Percentiles rank a stretch among this genome's conserved stretches.
These are phyloP conservation scores for Cyclaneusma minus DNA, from an alignment of 2,329 filamentous ascomycete genomes.

Conservation along the genomic window DNA sequence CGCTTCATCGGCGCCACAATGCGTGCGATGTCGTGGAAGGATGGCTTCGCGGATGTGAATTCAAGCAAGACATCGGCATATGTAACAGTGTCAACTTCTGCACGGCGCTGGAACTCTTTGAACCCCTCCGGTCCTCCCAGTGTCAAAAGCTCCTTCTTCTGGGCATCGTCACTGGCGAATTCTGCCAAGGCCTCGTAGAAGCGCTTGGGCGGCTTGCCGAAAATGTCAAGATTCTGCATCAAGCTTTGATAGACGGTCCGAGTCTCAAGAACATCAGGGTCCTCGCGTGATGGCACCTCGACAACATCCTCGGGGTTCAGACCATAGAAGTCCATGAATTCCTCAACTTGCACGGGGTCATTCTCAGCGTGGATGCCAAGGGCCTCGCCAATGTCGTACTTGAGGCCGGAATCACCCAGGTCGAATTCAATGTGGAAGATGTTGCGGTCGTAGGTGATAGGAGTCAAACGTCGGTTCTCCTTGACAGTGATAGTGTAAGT, in stretches of 20 bases:
- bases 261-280: conserved; percentile 58
- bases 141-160: conserved; percentile 65
- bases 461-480: conserved; percentile 89
- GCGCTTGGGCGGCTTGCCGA: conserved; percentile 89
- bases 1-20: conserved; percentile 90
- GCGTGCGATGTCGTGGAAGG: conserved; percentile 74
- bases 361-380: conserved; percentile 95
- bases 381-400: conserved; percentile 93
- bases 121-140: conserved; percentile 68
- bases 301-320: conserved; percentile 71
- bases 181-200: conserved; percentile 91
- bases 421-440: conserved; percentile 99
- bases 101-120: conserved; percentile 79
- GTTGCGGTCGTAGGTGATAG: conserved; percentile 81
- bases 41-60: conserved; percentile 76
- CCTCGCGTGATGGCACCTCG: conserved; percentile 79
- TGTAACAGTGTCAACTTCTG: conserved; percentile 81
- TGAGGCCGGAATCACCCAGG: conserved; percentile 77
- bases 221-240: conserved; percentile 87
- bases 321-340: conserved; percentile 84
- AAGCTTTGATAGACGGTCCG: conserved; percentile 88
- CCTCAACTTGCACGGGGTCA: conserved; percentile 58
- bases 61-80: conserved; percentile 84
- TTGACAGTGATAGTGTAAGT: conserved; percentile 81
- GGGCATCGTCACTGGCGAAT: conserved; percentile 66